Base-by-base conservation (phyloP, 2,329 filamentous ascomycete species). In the Penicillium aurantiogriseum region DNA sequence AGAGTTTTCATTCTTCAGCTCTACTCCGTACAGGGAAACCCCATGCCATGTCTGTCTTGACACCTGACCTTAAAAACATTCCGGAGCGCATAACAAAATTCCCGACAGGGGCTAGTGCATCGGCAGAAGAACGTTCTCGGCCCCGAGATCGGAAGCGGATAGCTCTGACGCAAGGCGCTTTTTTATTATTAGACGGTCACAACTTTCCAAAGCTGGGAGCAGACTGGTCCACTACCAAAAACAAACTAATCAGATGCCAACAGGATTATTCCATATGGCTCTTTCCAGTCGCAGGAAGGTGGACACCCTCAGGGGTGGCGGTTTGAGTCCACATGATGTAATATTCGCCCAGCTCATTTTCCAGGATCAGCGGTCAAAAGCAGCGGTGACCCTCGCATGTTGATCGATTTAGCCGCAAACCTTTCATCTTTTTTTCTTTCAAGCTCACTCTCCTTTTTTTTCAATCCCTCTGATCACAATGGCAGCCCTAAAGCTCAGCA, bases 401-500 rank as follows among this genome's bases (percentile, higher is more conserved):
- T 56, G 21, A 2, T 23, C 2, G 9, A 40, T 23, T 21, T 17
- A 29, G 38, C 15, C n/a, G 19, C 21, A 33, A 31, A 27, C n/a
- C 21, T 52, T 46, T 52, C 25, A 27, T 44, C 15, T n/a, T 35
- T 25, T 11, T 10, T 23, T 42, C n/a, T 45, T n/a, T 13, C 48
- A 42, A 35, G 27, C 42, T n/a, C 19, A 17, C 17, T 17, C 29
- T 10, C 11, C 5, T 65, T 60, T 25, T 53, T 23, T 51, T 63
- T 58, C 57, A 27, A 58, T 59, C 25, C 21, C 57, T 43, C 50
- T 60, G 21, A 64, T 51, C 59, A 70, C 66, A 56, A 71, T 72
- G 66, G 56, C 62, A 45, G 67, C 74, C 51, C 62, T 78, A 58
- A 75, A 76, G 67, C 74, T 79, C 54, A 76, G 63, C 66, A 74